Evolutionary conservation across 495 filamentous ascomycete species (phyloP).

Genomic region (Corynascus novoguineensis): DNA sequence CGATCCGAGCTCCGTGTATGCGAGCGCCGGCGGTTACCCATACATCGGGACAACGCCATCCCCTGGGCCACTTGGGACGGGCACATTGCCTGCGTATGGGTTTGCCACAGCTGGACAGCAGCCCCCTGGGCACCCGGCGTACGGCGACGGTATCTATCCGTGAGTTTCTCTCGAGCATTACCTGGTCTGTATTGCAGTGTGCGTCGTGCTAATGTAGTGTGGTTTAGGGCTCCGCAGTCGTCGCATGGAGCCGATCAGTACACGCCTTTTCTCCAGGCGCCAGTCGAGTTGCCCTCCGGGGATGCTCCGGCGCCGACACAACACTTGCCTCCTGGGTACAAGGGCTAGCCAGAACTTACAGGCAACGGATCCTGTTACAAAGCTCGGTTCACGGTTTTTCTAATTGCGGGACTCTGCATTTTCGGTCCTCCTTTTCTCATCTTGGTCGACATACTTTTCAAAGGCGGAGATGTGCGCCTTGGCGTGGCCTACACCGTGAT

Average conservation of each 20-base stretch:
- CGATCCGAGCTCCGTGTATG: background rate
- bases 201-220: background rate
- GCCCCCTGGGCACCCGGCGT: background rate
- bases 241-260: background rate
- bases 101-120: background rate
- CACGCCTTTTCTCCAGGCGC: background rate
- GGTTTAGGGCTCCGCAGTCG: slow-evolving; percentile 1
- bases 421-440: background rate
- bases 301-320: slow-evolving; percentile 2
- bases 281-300: slow-evolving; percentile 2
- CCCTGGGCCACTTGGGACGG: background rate
- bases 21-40: background rate
- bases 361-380: too few species aligned
- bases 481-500: too few species aligned
- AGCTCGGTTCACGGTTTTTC: too few species aligned
- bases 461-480: too few species aligned
- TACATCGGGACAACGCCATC: background rate
- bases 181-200: background rate
- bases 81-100: background rate
- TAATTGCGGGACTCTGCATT: too few species aligned
- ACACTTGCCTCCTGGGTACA: slow-evolving; percentile 21
- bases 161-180: background rate
- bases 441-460: too few species aligned
- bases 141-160: background rate
- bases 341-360: too few species aligned